Evolutionary conservation across 768 basidiomycete species (phyloP).

Genomic region (Strobilomyces echinocephalus): DNA sequence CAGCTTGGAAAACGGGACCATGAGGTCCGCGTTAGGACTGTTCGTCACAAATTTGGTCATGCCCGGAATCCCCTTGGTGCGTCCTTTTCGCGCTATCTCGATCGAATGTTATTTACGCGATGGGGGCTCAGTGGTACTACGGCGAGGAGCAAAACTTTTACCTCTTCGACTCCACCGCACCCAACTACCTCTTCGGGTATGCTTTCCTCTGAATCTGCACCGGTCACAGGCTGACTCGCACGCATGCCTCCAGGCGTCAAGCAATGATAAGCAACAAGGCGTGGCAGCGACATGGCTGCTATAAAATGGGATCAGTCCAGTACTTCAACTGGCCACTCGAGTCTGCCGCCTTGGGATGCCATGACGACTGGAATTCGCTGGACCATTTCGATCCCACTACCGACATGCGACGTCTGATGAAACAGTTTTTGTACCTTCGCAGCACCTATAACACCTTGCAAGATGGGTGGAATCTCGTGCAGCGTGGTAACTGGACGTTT

Average conservation of each 20-base stretch:
- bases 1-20: constrained; percentile 77
- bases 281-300: constrained; percentile 94
- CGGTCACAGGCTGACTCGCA: background rate
- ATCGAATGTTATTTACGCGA: background rate
- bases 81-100: constrained; percentile 11
- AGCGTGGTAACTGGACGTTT: constrained; percentile 82
- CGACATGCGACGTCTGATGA: constrained; percentile 66
- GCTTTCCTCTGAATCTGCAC: constrained; percentile 16
- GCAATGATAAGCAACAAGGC: constrained; percentile 81
- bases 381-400: constrained; percentile 94
- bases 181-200: constrained; percentile 88
- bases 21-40: constrained; percentile 67
- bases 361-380: constrained; percentile 87
- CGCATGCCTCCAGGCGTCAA: constrained; percentile 60
- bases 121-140: constrained; percentile 57
- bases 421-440: constrained; percentile 71
- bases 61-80: constrained; percentile 80
- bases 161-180: constrained; percentile 78
- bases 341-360: constrained; percentile 72
- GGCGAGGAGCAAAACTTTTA: constrained; percentile 94
- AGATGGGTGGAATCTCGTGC: constrained; percentile 83
- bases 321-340: constrained; percentile 93
- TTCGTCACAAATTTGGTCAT: constrained; percentile 78
- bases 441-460: constrained; percentile 65
- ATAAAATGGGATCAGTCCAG: constrained; percentile 82